Percentiles rank a stretch among this genome's conserved stretches.
phyloP scores from a whole-genome alignment of 139 green algal species.

The Chlorella vulgaris region DNA sequence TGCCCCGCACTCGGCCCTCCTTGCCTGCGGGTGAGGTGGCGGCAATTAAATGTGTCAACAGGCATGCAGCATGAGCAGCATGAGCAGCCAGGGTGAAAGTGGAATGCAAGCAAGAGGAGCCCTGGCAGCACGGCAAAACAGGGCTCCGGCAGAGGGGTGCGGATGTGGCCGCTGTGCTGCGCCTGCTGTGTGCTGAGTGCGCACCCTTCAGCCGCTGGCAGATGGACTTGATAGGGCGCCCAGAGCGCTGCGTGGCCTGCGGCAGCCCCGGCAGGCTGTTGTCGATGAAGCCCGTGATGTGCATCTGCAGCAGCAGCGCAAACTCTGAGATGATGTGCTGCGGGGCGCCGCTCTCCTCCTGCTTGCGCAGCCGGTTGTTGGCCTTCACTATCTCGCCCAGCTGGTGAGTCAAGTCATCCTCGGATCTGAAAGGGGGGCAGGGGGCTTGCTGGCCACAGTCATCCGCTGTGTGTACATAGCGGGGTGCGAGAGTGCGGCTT shows the following conservation, averaged over 20 bases:
- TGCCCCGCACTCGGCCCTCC: slow-evolving; percentile 94
- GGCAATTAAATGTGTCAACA: neutral
- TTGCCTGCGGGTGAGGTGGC: no score
- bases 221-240: slow-evolving; percentile 96
- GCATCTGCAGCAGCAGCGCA: slow-evolving; percentile 85
- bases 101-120: no score
- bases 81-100: no score
- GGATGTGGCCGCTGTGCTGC: no score
- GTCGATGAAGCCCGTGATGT: slow-evolving; percentile 94
- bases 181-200: no score
- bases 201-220: slow-evolving; percentile 84
- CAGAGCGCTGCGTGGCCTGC: slow-evolving; percentile 66
- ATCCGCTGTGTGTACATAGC: no score
- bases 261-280: slow-evolving; percentile 91
- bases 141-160: no score
- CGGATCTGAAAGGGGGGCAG: slow-evolving; percentile 62
- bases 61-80: neutral
- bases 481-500: no score
- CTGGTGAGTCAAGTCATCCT: slow-evolving; percentile 99
- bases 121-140: neutral
- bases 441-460: no score
- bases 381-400: slow-evolving; percentile 95
- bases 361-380: slow-evolving; percentile 85
- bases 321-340: slow-evolving; percentile 91
- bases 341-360: slow-evolving; percentile 89